phyloP scores from a whole-genome alignment of 1,284 basidiomycete genomes.

The Melampsora abietis-canadensis region DNA sequence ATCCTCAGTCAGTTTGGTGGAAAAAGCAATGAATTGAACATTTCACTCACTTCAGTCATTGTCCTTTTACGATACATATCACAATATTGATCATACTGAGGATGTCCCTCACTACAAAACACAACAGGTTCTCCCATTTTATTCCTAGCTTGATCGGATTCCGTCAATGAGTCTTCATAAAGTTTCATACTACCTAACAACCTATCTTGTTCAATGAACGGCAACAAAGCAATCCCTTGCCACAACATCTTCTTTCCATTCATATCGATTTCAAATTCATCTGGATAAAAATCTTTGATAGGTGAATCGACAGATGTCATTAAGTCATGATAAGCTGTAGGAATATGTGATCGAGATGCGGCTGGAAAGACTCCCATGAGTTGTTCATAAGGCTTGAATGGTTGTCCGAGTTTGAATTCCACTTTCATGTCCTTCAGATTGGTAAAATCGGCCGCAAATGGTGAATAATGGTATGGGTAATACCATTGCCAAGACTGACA shows the following conservation, averaged over 20 bases:
- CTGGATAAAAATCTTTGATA: conserved; percentile 94
- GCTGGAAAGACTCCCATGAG: conserved; percentile 97
- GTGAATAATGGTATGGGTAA: conserved; percentile 97
- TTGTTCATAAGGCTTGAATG: conserved; percentile 96
- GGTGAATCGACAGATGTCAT: conserved; percentile 86
- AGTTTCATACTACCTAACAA: conserved; percentile 76
- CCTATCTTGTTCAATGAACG: conserved; percentile 88
- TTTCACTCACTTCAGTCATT: conserved; percentile 65
- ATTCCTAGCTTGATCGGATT: conserved; percentile 80
- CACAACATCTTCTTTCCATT: conserved; percentile 99
- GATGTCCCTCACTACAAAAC: conserved; percentile 79
- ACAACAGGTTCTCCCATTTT: conserved; percentile 78
- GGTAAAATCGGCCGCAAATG: conserved; percentile 92
- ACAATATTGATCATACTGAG: conserved; percentile 80
- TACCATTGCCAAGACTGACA: conserved; percentile 97
- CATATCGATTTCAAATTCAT: conserved; percentile 94
- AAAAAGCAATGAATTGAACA: conserved; percentile 44
- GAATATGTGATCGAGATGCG: conserved; percentile 84
- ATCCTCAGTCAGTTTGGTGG: conserved; percentile 25
- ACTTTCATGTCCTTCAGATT: conserved; percentile 77
- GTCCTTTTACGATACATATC: conserved; percentile 85
- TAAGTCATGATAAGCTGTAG: conserved; percentile 75
- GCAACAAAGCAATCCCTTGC: conserved; percentile 95
- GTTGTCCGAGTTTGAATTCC: conserved; percentile 71
- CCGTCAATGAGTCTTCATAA: conserved; percentile 69